Base-by-base conservation (phyloP, 2,329 filamentous ascomycete genomes). In the Didymella lethalis region DNA sequence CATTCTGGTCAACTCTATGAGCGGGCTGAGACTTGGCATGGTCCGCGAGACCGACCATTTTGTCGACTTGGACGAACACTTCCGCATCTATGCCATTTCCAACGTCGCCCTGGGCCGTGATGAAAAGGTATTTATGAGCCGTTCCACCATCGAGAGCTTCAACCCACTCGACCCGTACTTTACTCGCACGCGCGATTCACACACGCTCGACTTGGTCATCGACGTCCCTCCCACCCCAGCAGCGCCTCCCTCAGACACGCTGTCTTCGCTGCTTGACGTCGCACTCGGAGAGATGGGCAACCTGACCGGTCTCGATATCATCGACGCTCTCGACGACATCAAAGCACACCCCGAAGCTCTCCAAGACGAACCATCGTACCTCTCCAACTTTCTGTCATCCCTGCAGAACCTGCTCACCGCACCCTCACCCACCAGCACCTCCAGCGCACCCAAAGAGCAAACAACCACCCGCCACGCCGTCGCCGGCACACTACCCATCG, bases 101-200 rank as follows among this genome's bases (percentile, higher is more conserved):
- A 91, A 90, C 65, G 85, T 93, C 40, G 86, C 90, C 0, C 82
- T 99, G 3, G 94, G 94, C 4, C 89, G 90, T 47, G 92, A 98
- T 71, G 94, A 98, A 77, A 91, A 89, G 64, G 87, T 97, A 20
- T 91, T 91, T 72, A 85, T 98, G 63, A 85, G 90, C 46, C 87
- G 90, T 25, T 88, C 92, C 57, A 85, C 94, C 0, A 70, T 83
- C 40, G 73, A 78, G 26, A 87, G 92, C 28, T 87, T 90, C 57
- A 89, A 91, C 64, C 85, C 93, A 34, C 86, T 87, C 23, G 94
- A 97, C 76, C 91, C 93, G 14, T 89, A 93, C 57, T 97, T 97
- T 75, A 90, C 88, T 10, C 86, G 91, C 28, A 83, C 93, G 26
- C 86, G 90, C 46, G 91, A 97, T 69, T 78, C 86, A 4, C 83